Conservation (phyloP, 306 rosid species). For the Glycine latifolia region DNA sequence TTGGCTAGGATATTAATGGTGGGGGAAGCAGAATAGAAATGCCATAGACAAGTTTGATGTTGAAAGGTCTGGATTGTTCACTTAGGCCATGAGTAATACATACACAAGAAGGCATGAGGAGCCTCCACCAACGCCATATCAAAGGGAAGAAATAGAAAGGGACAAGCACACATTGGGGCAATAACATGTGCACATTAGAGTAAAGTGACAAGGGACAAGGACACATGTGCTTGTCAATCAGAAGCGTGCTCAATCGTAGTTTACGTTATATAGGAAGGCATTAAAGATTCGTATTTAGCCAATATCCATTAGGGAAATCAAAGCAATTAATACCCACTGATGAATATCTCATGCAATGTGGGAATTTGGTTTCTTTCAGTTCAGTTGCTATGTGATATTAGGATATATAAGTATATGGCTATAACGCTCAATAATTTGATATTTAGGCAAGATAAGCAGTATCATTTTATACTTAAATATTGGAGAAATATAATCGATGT, state of each 20-base stretch:
- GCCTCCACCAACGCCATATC: constrained; percentile 54
- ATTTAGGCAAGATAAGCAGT: background rate
- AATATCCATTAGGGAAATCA: constrained; percentile 3
- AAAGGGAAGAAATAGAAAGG: constrained; percentile 54
- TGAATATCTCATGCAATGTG: background rate
- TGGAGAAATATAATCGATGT: background rate
- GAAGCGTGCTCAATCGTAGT: constrained; percentile 42
- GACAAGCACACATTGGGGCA: constrained; percentile 66
- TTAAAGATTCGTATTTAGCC: background rate
- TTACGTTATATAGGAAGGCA: background rate
- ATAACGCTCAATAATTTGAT: background rate
- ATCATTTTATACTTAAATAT: too few relatives aligned
- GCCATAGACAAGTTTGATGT: constrained; percentile 38
- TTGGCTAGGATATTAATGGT: background rate
- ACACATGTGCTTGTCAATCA: constrained; percentile 68
- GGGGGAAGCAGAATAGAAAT: constrained; percentile 36
- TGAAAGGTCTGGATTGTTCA: constrained; percentile 57
- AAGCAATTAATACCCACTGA: too few relatives aligned
- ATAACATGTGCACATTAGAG: constrained; percentile 60
- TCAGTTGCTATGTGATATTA: too few relatives aligned
- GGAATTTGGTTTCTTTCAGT: too few relatives aligned
- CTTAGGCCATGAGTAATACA: constrained; percentile 48
- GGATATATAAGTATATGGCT: background rate
- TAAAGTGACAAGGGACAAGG: constrained; percentile 60
- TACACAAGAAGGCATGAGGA: constrained; percentile 47